phyloP scores from a whole-genome alignment of 2,329 filamentous ascomycete species.

The Mycogone perniciosa region DNA sequence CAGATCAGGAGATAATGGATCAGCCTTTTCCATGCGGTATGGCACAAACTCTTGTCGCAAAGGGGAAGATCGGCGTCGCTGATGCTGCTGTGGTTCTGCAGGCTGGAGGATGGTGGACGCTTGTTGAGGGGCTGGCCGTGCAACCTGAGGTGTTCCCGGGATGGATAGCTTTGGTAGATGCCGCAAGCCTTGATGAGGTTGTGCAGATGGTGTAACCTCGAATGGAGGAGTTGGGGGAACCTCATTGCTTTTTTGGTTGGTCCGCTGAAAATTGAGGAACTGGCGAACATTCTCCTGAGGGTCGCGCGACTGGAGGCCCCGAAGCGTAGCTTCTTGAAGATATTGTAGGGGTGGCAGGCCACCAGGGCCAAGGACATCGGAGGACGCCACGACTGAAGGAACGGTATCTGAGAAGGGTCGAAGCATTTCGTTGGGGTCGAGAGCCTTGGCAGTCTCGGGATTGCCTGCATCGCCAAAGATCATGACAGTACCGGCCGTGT shows the following conservation, averaged over 20 bases:
- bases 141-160: constrained; percentile 34
- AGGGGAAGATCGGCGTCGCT: constrained; percentile 13
- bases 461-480: constrained; percentile 76
- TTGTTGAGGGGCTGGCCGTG: constrained; percentile 22
- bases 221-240: constrained; percentile 66
- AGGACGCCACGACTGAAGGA: constrained; percentile 83
- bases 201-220: constrained; percentile 49
- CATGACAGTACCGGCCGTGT: constrained; percentile 60
- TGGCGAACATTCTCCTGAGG: constrained; percentile 90
- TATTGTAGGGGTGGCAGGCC: constrained; percentile 56
- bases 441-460: constrained; percentile 54
- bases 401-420: constrained; percentile 69
- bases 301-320: constrained; percentile 63
- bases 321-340: constrained; percentile 68
- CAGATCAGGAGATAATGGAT: constrained; percentile 49
- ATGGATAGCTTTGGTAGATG: constrained; percentile 58
- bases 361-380: constrained; percentile 75
- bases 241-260: constrained; percentile 40
- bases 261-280: constrained; percentile 79
- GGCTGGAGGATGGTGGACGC: constrained; percentile 24
- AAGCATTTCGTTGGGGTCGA: constrained; percentile 49
- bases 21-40: constrained; percentile 46
- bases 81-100: constrained; percentile 20
- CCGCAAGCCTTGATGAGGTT: constrained; percentile 50
- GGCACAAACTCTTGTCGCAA: constrained; percentile 36